Evolutionary conservation across 139 green algal species (phyloP), one percentile per base, ranked within the genome.

Genomic region (Haematococcus lacustris): DNA sequence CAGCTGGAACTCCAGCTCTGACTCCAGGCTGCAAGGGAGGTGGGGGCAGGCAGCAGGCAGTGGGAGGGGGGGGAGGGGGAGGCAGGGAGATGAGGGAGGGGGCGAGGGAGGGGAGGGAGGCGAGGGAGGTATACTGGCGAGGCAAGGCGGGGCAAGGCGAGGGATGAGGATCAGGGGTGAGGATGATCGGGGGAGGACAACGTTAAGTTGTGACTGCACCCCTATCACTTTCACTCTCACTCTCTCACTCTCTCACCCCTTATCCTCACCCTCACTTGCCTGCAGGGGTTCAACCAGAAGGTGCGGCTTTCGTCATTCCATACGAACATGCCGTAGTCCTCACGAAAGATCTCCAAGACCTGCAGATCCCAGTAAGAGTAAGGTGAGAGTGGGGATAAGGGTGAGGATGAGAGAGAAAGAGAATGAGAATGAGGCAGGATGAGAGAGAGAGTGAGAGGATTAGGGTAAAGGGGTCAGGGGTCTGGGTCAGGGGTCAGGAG

Each of bases 281-380:
- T n/a, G n/a, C n/a, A n/a, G n/a, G n/a, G n/a, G n/a, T 80, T 86
- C 67, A 90, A 87, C 82, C 82, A 86, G 72, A 68, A 83, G 26
- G 51, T 76, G 25, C 86, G 80, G 2, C 78, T 91, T 69, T 88
- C 82, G 59, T 89, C 78, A n/a, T 76, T 65, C 69, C 90, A 91
- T 13, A 70, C 66, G 70, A 97, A 97, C 93, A 97, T 96, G 74
- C 87, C 89, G 67, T 83, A 96, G 37, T 91, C 73, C 41, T 78
- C 65, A 32, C 75, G 72, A 70, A 89, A 86, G 32, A 91, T 47
- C 70, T 85, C 79, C 1, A 63, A 40, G 30, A 80, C 62, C 71
- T 79, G 68, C 25, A 23, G n/a, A n/a, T n/a, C n/a, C n/a, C n/a
- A n/a, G n/a, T n/a, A n/a, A n/a, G n/a, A n/a, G n/a, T n/a, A n/a